phyloP scores from a whole-genome alignment of 75 land plant genomes.

The Sequoiadendron giganteum region DNA sequence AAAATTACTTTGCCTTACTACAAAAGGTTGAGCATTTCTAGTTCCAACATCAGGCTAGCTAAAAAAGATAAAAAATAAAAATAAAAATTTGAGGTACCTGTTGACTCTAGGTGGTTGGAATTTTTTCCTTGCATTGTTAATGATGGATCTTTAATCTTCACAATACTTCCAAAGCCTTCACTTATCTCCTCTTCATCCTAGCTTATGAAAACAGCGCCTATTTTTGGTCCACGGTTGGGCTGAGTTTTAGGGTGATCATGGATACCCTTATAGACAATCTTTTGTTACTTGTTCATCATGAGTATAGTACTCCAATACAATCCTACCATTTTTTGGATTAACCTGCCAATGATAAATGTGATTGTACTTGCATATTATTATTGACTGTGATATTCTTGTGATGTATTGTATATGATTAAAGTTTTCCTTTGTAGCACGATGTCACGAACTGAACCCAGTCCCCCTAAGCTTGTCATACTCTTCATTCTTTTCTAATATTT shows the following conservation, averaged over 20 bases:
- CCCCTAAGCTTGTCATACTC: too few species aligned
- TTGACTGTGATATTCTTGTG: too few species aligned
- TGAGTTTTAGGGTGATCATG: conserved; percentile 75
- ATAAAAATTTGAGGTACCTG: conserved; percentile 17
- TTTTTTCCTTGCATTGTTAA: conserved; percentile 11
- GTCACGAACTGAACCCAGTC: too few species aligned
- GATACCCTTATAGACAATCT: conserved; percentile 54
- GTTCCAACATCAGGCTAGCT: conserved; percentile 43
- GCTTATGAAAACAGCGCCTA: conserved; percentile 24
- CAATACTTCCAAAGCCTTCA: conserved; percentile 19
- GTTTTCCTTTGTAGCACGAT: too few species aligned
- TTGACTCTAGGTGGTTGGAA: conserved; percentile 21
- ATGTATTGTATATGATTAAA: too few species aligned
- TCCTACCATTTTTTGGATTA: too few species aligned
- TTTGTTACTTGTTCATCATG: conserved; percentile 62
- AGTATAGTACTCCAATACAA: conserved; percentile 62
- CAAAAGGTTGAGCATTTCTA: too few species aligned
- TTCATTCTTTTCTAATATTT: too few species aligned
- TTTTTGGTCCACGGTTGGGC: conserved; percentile 37
- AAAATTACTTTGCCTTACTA: too few species aligned
- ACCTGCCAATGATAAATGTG: too few species aligned
- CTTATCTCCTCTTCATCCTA: conserved; percentile 27
- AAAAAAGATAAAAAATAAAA: conserved; percentile 50
- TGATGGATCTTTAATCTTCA: conserved; percentile 21
- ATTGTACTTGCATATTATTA: too few species aligned